Percentiles rank a stretch among this genome's conserved stretches.
These are phyloP conservation scores for Xylaria castorea DNA, from an alignment of 495 filamentous ascomycete genomes.

Conservation along the genomic window DNA sequence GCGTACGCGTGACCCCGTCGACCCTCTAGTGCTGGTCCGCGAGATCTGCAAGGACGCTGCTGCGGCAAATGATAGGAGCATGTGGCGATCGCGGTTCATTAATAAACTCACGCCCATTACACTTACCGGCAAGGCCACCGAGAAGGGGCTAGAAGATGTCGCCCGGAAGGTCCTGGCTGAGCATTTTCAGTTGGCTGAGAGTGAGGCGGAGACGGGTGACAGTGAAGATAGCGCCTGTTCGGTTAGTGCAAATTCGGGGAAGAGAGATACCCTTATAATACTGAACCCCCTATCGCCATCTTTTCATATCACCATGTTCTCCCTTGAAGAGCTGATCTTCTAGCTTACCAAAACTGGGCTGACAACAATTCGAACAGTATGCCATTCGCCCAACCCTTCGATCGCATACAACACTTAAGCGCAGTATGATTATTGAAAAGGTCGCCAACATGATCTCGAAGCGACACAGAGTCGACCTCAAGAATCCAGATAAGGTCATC, in stretches of 20 bases:
- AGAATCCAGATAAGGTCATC: conserved; percentile 80
- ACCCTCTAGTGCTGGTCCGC: conserved; percentile 81
- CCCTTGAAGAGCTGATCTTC: background rate
- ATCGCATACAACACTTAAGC: conserved; percentile 75
- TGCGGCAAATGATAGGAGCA: conserved; percentile 47
- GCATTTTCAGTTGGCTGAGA: conserved; percentile 67
- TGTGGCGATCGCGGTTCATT: conserved; percentile 73
- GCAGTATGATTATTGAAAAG: conserved; percentile 78
- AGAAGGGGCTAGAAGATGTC: conserved; percentile 75
- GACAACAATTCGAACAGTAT: conserved; percentile 62
- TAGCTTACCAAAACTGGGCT: background rate
- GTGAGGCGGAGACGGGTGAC: conserved; percentile 23
- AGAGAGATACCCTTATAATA: background rate
- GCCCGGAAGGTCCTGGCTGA: conserved; percentile 71
- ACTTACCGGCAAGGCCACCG: conserved; percentile 76
- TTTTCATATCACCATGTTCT: background rate
- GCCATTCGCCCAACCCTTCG: conserved; percentile 87
- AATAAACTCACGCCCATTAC: conserved; percentile 86
- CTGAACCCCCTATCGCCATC: background rate
- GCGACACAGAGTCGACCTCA: conserved; percentile 83
- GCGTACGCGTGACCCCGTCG: conserved; percentile 69
- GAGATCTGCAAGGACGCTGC: conserved; percentile 73
- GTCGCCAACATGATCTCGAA: conserved; percentile 66
- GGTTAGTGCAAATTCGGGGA: conserved; percentile 12
- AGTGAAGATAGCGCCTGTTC: conserved; percentile 23